Evolutionary conservation across 345 rosid species (phyloP).

Genomic region (Melaleuca quinquenervia): DNA sequence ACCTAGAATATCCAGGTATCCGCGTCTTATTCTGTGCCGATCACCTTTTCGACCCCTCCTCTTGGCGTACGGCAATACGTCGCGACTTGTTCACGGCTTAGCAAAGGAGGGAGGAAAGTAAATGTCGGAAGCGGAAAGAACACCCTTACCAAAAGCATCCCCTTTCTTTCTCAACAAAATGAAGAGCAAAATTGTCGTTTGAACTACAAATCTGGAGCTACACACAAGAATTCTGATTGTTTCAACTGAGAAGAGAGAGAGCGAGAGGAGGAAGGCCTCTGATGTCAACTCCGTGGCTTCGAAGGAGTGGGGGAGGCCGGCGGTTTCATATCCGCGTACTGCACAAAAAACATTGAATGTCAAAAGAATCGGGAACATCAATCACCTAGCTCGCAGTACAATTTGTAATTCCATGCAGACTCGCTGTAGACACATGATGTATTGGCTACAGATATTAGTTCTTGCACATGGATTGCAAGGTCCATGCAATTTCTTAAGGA

Average conservation of each 20-base stretch:
- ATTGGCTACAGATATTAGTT: neutral
- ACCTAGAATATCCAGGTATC: neutral
- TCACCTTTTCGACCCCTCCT: neutral
- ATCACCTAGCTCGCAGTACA: neutral
- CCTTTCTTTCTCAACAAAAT: neutral
- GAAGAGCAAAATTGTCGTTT: neutral
- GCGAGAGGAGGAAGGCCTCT: neutral
- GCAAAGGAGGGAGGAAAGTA: neutral
- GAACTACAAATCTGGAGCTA: neutral
- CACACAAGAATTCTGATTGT: neutral
- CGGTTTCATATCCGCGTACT: constrained; percentile 52
- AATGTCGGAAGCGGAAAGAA: neutral
- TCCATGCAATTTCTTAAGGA: neutral
- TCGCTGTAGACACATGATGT: neutral
- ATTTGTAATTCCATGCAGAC: neutral
- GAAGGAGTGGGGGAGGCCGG: constrained; percentile 52
- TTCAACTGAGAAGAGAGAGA: neutral
- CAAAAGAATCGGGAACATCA: neutral
- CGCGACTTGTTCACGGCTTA: neutral
- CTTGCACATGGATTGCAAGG: neutral
- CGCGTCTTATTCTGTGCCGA: neutral
- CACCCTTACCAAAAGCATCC: neutral
- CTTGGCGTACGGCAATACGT: neutral
- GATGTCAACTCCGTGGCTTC: constrained; percentile 12
- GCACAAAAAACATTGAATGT: neutral